These are phyloP conservation scores for Claviceps monticola DNA, from an alignment of 2,329 filamentous ascomycete species.

Conservation along the genomic window DNA sequence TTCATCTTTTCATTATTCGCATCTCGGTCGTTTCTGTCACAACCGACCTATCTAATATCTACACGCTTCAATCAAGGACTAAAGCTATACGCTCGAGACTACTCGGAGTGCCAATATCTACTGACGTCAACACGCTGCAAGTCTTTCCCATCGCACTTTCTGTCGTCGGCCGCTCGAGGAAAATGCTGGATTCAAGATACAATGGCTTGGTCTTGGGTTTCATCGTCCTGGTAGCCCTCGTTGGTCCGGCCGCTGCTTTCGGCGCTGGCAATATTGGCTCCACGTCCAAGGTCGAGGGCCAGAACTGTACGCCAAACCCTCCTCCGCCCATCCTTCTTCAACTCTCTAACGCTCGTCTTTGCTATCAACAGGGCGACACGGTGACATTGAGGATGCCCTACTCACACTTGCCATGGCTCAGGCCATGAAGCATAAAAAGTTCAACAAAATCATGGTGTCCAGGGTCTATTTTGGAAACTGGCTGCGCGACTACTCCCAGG, in stretches of 20 bases:
- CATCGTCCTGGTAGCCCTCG: slow-evolving; percentile 50
- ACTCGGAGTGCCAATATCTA: no score
- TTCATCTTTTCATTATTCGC: neutral
- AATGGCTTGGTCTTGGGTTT: slow-evolving; percentile 40
- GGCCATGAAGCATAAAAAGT: slow-evolving; percentile 55
- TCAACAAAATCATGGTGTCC: slow-evolving; percentile 75
- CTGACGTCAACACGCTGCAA: no score
- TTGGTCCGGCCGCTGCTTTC: slow-evolving; percentile 59
- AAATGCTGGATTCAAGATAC: slow-evolving; percentile 35
- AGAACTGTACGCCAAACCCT: slow-evolving; percentile 49
- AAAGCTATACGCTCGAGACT: neutral
- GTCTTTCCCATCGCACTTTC: no score
- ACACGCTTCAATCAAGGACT: neutral
- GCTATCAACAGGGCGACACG: slow-evolving; percentile 52
- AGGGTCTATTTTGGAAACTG: slow-evolving; percentile 95
- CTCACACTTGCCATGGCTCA: slow-evolving; percentile 51
- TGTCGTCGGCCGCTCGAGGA: neutral
- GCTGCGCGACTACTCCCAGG: slow-evolving; percentile 86
- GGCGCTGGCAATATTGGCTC: slow-evolving; percentile 82
- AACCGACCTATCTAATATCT: neutral
- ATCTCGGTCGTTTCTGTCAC: neutral
- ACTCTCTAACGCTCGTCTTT: neutral
- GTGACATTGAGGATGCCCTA: slow-evolving; percentile 85
- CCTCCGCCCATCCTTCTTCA: neutral
- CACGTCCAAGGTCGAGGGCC: slow-evolving; percentile 65